Base-by-base conservation (phyloP, 768 basidiomycete species). In the Lentinula sp. region DNA sequence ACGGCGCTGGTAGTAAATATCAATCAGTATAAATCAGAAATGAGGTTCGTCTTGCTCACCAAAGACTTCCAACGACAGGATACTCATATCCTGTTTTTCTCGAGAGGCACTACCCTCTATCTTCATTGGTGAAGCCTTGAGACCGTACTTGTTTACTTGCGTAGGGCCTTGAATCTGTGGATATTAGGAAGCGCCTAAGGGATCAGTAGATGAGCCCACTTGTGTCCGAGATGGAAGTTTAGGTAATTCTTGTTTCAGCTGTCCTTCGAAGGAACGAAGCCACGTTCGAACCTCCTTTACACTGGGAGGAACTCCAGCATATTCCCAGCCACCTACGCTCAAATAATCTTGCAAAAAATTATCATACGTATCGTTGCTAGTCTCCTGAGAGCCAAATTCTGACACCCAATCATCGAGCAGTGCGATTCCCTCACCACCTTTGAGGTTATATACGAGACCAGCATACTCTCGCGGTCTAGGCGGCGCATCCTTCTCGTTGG, bases 51-150 rank as follows among this genome's bases (percentile, higher is more conserved):
- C 16, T 28, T 33, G 68, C 85, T 60, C 60, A 92, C 95, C 90
- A 66, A 95, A 93, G 1, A 95, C 74, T 71, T 99, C 97, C 46
- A 98, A 69, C 1, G 90, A 86, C 42, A 98, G 71, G 7, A 93
- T 74, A 0, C 88, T 84, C 90, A 98, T 92, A 64, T 81, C 79
- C 64, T 88, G 85, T 59, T 79, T 83, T 69, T 84, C 85, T 28
- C 93, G 82, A 42, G 74, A 49, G 9, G 48, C 46, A 32, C 51
- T 58, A 6, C 63, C 60, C 20, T 46, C 45, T 28, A 46, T 62
- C 23, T 71, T 76, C 33, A 71, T 71, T 1, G 84, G 84, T 1
- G 85, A 82, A 32, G 81, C 80, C 63, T 85, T 85, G 68, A 87
- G 75, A 0, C 89, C 91, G 70, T 85, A 89, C 2, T 80, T 76